Base-by-base conservation (phyloP, 495 filamentous ascomycete species). In the Astrocystis sublimbata region DNA sequence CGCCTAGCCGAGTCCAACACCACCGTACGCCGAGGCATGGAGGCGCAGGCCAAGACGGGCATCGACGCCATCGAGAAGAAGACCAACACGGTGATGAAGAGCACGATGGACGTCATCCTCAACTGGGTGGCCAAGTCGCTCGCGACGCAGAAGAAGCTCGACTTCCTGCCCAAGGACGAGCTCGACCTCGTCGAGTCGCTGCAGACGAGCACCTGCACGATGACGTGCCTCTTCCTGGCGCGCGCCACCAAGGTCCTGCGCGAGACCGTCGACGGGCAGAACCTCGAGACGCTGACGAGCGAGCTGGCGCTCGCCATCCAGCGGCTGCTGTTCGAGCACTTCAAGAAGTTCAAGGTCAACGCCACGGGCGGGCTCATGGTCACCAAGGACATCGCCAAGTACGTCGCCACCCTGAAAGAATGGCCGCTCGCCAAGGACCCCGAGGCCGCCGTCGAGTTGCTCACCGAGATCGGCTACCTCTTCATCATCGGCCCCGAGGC, bases 401-500 rank as follows among this genome's bases (percentile, higher is more conserved):
- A 99, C 71, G 87, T 90, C 5, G 86, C 91, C 47, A 79, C 96
- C 23, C 80, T 98, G 45, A 85, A 88, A 58, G 88, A 86, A 45
- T 96, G 92, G 89, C 85, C 88, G 21, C 81, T 93, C 15, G 73
- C 76, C 31, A 89, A 89, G 64, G 88, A 90, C 41, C 83, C 91
- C 31, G 85, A 86, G 66, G 81, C 79, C 42, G 82, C 82, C 64
- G 85, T 97, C 67, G 93, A 98, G 78, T 81, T 96, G 41, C 72
- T 98, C 58, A 86, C 90, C 35, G 96, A 98, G 78, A 92, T 99
- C 61, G 93, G 92, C n/a, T 96, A 91, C 73, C 75, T 99, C 47
- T 99, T 98, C 70, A 94, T 98, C 41, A 92, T 98, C 75, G 91
- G 92, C 19, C 86, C 89, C 12, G 93, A 97, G 78, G 93, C 92